Evolutionary conservation across 2,329 filamentous ascomycete species (phyloP), one percentile per base, ranked within the genome.

Genomic region (Aspergillus persii): DNA sequence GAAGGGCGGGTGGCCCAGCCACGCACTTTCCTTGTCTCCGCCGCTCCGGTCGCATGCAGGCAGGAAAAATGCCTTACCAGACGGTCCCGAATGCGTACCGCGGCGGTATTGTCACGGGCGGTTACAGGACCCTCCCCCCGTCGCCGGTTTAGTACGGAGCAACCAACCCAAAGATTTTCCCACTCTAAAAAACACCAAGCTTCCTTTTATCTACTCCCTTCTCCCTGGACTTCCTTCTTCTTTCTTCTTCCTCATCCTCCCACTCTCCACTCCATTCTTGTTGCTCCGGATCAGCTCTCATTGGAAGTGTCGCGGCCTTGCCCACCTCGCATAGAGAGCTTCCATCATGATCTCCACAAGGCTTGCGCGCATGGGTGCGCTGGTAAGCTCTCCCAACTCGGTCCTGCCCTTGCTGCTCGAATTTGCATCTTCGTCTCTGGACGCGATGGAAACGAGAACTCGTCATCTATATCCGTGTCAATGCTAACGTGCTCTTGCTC

Each of bases 271-370:
- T 73, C 70, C 67, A 71, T 71, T 70, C 56, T 61, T 51, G 61
- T 66, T 64, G 60, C 63, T 66, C 67, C 69, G 63, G 61, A 64
- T 63, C 68, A 61, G 66, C 65, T 68, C 68, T 71, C 66, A 59
- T 74, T 76, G 69, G 69, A 76, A 76, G 76, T 71, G 71, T 71
- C 69, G 69, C 69, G 65, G 69, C 65, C 63, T 64, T 72, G 70
- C 68, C 66, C 68, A 68, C 66, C 69, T 72, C 68, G 68, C 68
- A 69, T 73, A 76, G 72, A 73, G 72, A 75, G 69, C 72, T 70
- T 71, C 66, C 73, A 79, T 71, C 69, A 80, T 80, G 78, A 77
- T 80, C 70, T 77, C 78, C 69, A 73, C 77, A 66, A 74, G 76
- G 74, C 73, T 80, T 66, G 73, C 77, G 73, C 78, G 78, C 72